phyloP scores from a whole-genome alignment of 164 flowering plant genomes.

The Magnolia kwangsiensis region DNA sequence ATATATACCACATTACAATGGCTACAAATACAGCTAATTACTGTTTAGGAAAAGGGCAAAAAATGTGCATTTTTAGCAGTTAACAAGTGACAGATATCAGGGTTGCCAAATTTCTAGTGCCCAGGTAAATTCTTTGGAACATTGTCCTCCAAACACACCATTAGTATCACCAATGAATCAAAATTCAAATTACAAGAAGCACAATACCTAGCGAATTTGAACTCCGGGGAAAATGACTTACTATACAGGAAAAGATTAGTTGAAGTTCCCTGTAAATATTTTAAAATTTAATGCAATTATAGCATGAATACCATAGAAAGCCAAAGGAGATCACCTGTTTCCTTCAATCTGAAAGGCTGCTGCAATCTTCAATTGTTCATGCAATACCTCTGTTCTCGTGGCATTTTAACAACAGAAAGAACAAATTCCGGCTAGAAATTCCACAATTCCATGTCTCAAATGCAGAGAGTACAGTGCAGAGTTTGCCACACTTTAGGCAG shows the following conservation, averaged over 20 bases:
- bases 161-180: not conserved
- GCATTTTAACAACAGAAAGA: not conserved
- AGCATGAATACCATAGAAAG: not conserved
- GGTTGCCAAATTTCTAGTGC: not conserved
- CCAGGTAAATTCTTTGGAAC: not conserved
- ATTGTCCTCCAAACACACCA: not conserved
- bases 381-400: not conserved
- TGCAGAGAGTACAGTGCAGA: not conserved
- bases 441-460: not conserved
- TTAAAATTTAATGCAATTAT: not conserved
- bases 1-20: not conserved
- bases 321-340: not conserved
- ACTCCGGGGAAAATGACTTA: not conserved
- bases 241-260: not conserved
- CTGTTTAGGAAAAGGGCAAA: not conserved
- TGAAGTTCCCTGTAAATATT: not conserved
- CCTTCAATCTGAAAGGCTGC: not conserved
- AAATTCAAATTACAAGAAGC: not conserved
- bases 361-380: not conserved
- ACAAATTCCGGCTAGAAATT: not conserved
- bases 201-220: not conserved
- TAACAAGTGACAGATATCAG: not conserved
- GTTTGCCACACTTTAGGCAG: not conserved
- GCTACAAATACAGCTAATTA: not conserved
- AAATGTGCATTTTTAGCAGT: not conserved